Percentiles rank a stretch among this genome's conserved stretches.
Evolutionary conservation across 208 protist species (phyloP).

Genomic region (Naegleria gruberi): DNA sequence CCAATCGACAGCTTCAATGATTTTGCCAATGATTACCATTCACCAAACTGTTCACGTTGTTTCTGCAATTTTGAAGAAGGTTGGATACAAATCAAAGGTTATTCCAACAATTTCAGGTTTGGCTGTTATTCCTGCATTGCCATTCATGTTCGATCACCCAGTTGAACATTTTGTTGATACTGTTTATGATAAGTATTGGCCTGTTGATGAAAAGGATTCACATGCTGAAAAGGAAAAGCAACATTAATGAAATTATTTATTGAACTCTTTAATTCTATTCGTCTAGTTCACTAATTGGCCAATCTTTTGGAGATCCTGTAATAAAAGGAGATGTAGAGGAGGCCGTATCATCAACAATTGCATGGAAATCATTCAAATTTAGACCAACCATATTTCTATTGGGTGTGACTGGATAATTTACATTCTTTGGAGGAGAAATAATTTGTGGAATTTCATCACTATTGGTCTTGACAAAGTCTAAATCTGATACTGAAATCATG

Average conservation of each 20-base stretch:
- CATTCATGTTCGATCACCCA: slow-evolving; percentile 21
- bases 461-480: too few relatives aligned
- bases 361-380: too few relatives aligned
- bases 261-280: too few relatives aligned
- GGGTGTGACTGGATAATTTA: too few relatives aligned
- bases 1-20: slow-evolving; percentile 22
- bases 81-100: not conserved
- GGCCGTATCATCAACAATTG: too few relatives aligned
- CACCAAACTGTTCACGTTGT: slow-evolving; percentile 10
- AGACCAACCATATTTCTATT: too few relatives aligned
- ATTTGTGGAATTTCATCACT: too few relatives aligned
- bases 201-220: not conserved
- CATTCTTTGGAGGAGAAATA: too few relatives aligned
- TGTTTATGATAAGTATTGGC: not conserved
- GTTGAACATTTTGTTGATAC: slow-evolving; percentile 19
- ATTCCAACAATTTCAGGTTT: slow-evolving; percentile 11
- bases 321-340: too few relatives aligned
- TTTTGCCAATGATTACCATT: slow-evolving; percentile 10
- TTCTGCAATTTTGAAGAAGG: not conserved
- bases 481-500: too few relatives aligned
- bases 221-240: not conserved
- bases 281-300: too few relatives aligned
- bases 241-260: not conserved
- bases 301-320: too few relatives aligned
- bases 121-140: not conserved